Evolutionary conservation across 208 protist genomes (phyloP), one percentile per base, ranked within the genome.

Genomic region (Kentomonas sorsogonicus): DNA sequence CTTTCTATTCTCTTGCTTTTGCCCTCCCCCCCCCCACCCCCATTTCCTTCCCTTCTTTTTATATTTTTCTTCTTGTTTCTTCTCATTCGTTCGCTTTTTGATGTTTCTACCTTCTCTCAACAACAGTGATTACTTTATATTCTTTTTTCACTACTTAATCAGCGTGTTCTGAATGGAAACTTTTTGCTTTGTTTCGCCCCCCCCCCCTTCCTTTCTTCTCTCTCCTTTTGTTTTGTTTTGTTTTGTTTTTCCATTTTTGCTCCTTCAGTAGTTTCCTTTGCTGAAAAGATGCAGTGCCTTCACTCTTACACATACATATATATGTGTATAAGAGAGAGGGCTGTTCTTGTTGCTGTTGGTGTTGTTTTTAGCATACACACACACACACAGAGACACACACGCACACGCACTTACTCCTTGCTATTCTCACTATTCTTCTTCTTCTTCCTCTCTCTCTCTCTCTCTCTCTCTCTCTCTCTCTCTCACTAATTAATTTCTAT

Each of bases 41-140:
- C 50, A 6, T 18, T 11, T 26, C 31, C 6, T 30, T 3, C 50
- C 10, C 50, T 54, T 7, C 31, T 18, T 26, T 48, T 60, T n/a
- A 31, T 45, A 20, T 4, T 26, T 27, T 25, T 60, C 27, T 52
- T 52, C 33, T 51, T 6, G 38, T 38, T 48, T 22, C 18, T 45
- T 58, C 23, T 33, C 13, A 55, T 59, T 45, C 31, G n/a, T 51
- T 63, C 48, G 13, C n/a, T 59, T 58, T 23, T 44, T 36, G 4
- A 53, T 53, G 2, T 60, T 53, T 51, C 11, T 27, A 36, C 38
- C 31, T 40, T 50, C 20, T 60, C n/a, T 31, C n/a, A 11, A 41
- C 30, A 20, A 23, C 27, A 38, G 9, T 18, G 40, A 20, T n/a
- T 51, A 39, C 34, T 22, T 31, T 53, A 47, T 40, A n/a, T 53